A percentile compares a stretch with the other conserved stretches of the same genome.
Conservation (phyloP, 2,329 filamentous ascomycete genomes). For the Verticillium isaacii region DNA sequence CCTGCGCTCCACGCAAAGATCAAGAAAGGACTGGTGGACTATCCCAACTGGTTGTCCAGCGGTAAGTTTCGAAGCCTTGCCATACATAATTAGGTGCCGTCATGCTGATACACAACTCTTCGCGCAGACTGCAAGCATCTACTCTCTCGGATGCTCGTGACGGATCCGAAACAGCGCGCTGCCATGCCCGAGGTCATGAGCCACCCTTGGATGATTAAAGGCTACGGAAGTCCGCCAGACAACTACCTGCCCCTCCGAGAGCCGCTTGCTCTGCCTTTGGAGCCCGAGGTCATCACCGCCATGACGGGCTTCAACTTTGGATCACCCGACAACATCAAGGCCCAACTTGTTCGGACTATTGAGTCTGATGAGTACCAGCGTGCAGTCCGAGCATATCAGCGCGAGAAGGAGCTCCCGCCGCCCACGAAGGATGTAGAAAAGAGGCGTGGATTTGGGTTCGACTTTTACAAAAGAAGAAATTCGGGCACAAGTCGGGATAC, state of each 20-base stretch:
- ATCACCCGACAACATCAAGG: conserved; percentile 73
- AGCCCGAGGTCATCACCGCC: conserved; percentile 76
- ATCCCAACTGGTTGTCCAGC: conserved; percentile 85
- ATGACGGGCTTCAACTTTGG: conserved; percentile 99
- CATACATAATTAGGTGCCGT: neutral
- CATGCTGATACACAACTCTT: neutral
- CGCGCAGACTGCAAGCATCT: conserved; percentile 81
- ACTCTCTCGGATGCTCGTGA: conserved; percentile 92
- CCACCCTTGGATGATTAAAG: conserved; percentile 95
- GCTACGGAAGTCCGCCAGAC: conserved; percentile 79
- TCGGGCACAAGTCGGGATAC: conserved; percentile 88
- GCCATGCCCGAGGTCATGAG: conserved; percentile 88
- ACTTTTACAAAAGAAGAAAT: conserved; percentile 94
- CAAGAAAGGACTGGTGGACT: conserved; percentile 94
- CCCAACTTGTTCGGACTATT: conserved; percentile 78
- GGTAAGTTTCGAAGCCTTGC: conserved; percentile 50
- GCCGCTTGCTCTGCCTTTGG: conserved; percentile 78
- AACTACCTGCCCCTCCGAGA: conserved; percentile 83
- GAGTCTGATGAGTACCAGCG: conserved; percentile 92
- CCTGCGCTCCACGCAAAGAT: conserved; percentile 97
- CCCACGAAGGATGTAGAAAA: conserved; percentile 68
- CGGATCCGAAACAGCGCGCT: conserved; percentile 82
- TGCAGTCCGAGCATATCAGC: conserved; percentile 66
- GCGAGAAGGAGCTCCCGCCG: conserved; percentile 57
- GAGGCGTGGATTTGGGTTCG: conserved; percentile 80